These are phyloP conservation scores for Adansonia digitata DNA, from an alignment of 345 rosid genomes.

Conservation along the genomic window DNA sequence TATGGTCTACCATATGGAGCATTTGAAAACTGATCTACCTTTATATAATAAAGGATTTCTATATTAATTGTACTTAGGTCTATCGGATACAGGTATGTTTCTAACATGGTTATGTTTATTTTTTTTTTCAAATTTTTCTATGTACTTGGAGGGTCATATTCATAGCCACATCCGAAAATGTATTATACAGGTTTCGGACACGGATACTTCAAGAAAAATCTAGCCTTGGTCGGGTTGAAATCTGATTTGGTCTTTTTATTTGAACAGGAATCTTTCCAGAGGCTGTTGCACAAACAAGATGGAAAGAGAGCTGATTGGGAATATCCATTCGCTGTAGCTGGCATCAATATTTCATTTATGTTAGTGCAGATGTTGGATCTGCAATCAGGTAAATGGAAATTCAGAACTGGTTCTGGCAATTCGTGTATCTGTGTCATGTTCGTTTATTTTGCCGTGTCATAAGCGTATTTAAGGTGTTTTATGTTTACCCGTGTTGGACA, in stretches of 20 bases:
- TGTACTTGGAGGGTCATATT: no score
- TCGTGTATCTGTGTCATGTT: no score
- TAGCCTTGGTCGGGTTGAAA: not conserved
- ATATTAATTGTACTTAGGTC: no score
- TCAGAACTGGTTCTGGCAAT: constrained; percentile 9
- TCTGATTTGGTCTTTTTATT: constrained; percentile 13
- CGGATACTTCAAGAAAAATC: no score
- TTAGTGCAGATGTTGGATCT: constrained; percentile 83
- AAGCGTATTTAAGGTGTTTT: no score
- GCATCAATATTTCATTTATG: constrained; percentile 93
- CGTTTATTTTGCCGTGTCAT: no score
- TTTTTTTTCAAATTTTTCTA: no score
- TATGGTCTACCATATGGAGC: not conserved
- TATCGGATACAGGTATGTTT: no score
- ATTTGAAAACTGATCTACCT: not conserved
- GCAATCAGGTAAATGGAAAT: constrained; percentile 58
- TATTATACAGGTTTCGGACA: no score
- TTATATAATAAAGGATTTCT: not conserved
- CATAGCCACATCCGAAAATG: no score
- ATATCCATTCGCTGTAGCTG: constrained; percentile 98
- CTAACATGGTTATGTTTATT: no score
- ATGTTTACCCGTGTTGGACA: no score
- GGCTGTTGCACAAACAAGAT: constrained; percentile 76
- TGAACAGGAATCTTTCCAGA: constrained; percentile 66
- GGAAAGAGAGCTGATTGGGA: constrained; percentile 95